Conservation (phyloP, 2,329 filamentous ascomycete species). For the Fusarium luffae region DNA sequence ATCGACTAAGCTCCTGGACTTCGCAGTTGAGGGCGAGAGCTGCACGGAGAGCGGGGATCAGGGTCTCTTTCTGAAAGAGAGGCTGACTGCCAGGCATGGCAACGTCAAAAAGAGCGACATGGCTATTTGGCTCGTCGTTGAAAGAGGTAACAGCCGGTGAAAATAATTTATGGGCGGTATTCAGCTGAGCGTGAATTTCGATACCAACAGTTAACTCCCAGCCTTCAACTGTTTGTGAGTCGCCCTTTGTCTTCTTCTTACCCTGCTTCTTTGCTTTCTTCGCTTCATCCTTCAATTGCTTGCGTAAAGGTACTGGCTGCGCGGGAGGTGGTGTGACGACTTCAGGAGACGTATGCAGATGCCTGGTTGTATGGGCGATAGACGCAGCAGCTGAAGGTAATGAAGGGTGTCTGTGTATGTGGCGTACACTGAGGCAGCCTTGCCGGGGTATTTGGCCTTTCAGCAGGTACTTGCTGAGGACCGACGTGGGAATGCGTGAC, state of each 20-base stretch:
- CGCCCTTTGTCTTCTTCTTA: constrained; percentile 58
- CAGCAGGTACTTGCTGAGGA: constrained; percentile 62
- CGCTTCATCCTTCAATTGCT: constrained; percentile 76
- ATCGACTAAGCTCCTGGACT: constrained; percentile 80
- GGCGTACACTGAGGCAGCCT: constrained; percentile 53
- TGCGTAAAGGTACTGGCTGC: constrained; percentile 67
- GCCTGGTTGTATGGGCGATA: constrained; percentile 34
- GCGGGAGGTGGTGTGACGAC: constrained; percentile 33
- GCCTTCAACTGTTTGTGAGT: constrained; percentile 66
- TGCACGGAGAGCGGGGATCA: constrained; percentile 90
- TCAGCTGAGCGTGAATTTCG: constrained; percentile 96
- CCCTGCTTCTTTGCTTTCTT: constrained; percentile 77
- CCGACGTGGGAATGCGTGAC: constrained; percentile 56
- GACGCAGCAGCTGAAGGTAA: constrained; percentile 22
- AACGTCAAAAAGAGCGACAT: constrained; percentile 88
- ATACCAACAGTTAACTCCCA: constrained; percentile 98
- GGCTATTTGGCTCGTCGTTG: constrained; percentile 80
- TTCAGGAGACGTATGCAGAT: constrained; percentile 49
- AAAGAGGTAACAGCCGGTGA: constrained; percentile 75
- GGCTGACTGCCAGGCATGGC: constrained; percentile 92
- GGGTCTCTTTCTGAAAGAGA: constrained; percentile 80
- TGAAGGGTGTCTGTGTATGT: constrained; percentile 27
- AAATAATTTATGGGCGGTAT: constrained; percentile 90
- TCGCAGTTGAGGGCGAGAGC: constrained; percentile 85
- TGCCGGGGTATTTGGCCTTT: constrained; percentile 55